phyloP scores from a whole-genome alignment of 1,284 basidiomycete species.

The Fomitopsis pinicola region DNA sequence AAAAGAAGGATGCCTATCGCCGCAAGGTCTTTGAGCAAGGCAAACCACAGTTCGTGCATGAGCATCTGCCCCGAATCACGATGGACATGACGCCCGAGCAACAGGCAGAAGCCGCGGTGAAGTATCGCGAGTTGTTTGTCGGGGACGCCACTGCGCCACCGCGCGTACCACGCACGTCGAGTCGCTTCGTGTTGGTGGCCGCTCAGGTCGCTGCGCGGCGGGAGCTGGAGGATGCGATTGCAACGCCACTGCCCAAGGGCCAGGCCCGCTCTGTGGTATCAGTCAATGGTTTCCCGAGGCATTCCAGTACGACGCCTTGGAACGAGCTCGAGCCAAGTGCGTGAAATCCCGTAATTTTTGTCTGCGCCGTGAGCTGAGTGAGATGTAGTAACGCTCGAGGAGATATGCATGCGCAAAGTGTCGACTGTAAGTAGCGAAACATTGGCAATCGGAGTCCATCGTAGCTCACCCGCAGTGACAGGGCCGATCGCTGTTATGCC shows the following conservation, averaged over 20 bases:
- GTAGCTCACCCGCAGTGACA: neutral
- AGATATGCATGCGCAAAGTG: neutral
- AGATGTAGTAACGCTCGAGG: neutral
- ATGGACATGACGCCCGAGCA: neutral
- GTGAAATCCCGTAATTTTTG: neutral
- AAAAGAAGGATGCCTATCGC: no score
- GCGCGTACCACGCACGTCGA: neutral
- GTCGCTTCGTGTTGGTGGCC: neutral
- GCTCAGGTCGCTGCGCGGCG: neutral
- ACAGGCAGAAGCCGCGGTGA: neutral
- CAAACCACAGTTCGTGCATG: neutral
- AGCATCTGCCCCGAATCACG: neutral
- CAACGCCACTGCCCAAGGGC: neutral
- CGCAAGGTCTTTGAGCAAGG: neutral
- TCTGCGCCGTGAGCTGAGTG: neutral
- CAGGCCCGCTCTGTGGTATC: neutral
- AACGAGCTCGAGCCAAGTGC: neutral
- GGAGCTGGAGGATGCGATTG: neutral
- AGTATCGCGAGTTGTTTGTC: neutral
- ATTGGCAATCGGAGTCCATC: neutral
- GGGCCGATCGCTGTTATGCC: conserved; percentile 18
- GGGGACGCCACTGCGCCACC: neutral
- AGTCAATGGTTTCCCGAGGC: neutral
- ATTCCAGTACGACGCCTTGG: neutral
- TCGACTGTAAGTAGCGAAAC: neutral